Percentiles rank a stretch among this genome's conserved stretches.
These are phyloP conservation scores for Ustilago trichophora DNA, from an alignment of 1,284 basidiomycete species.

Conservation along the genomic window DNA sequence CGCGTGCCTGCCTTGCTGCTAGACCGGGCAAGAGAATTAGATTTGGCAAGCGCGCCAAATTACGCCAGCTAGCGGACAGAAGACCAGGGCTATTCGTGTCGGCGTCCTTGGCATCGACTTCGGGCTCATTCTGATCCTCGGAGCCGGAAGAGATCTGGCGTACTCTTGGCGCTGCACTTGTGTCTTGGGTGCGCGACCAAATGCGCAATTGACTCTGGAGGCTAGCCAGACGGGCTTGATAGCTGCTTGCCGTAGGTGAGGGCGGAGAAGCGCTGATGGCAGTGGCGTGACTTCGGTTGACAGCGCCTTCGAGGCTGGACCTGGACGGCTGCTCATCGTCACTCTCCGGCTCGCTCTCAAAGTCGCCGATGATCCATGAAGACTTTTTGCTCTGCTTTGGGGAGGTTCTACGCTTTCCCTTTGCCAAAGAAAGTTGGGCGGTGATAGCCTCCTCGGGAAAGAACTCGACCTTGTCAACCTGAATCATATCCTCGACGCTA, in stretches of 20 bases:
- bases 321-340: constrained; percentile 19
- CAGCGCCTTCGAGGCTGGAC: not conserved
- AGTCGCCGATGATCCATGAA: constrained; percentile 46
- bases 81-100: constrained; percentile 17
- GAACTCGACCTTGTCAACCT: constrained; percentile 40
- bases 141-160: constrained; percentile 32
- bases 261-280: constrained; percentile 20
- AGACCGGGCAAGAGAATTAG: constrained; percentile 46
- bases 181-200: constrained; percentile 25
- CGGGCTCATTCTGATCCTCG: constrained; percentile 16
- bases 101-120: constrained; percentile 12
- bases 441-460: constrained; percentile 33
- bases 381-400: constrained; percentile 30
- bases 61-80: constrained; percentile 46
- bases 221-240: constrained; percentile 38
- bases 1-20: constrained; percentile 34
- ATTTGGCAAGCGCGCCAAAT: constrained; percentile 39
- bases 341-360: constrained; percentile 38
- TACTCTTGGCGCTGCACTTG: not conserved
- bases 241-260: constrained; percentile 16
- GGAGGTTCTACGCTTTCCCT: constrained; percentile 19
- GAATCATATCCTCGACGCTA: constrained; percentile 44
- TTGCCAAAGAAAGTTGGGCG: constrained; percentile 7
- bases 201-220: constrained; percentile 41
- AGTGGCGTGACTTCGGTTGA: constrained; percentile 5